Evolutionary conservation across 2,329 filamentous ascomycete species (phyloP).

Genomic region (Xylariales sp.): DNA sequence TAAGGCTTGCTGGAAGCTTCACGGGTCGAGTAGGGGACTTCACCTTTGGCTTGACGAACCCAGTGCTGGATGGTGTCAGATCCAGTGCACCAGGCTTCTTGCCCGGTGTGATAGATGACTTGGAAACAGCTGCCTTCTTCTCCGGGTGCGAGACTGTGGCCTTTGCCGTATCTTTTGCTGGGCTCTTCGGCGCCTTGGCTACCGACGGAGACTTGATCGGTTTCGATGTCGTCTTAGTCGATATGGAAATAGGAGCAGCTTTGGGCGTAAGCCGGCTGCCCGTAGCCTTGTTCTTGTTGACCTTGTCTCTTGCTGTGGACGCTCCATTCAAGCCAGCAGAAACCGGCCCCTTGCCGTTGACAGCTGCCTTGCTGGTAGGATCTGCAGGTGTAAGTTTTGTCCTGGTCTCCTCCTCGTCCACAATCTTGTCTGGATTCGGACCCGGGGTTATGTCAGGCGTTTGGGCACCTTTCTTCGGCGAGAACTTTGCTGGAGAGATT

Average conservation of each 20-base stretch:
- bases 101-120: constrained; percentile 25
- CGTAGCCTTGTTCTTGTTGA: constrained; percentile 20
- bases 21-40: constrained; percentile 67
- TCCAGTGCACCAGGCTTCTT: constrained; percentile 43
- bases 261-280: constrained; percentile 19
- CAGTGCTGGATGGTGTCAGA: constrained; percentile 33
- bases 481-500: constrained; percentile 15
- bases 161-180: constrained; percentile 25
- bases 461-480: constrained; percentile 20
- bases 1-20: constrained; percentile 62
- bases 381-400: constrained; percentile 27
- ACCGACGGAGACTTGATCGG: constrained; percentile 32
- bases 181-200: constrained; percentile 34
- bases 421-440: constrained; percentile 35
- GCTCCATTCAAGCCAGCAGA: constrained; percentile 7
- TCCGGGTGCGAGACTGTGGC: constrained; percentile 27
- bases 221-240: constrained; percentile 29
- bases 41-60: constrained; percentile 53
- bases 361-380: constrained; percentile 23
- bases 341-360: too few relatives aligned
- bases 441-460: constrained; percentile 26
- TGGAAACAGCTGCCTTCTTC: constrained; percentile 29
- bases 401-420: constrained; percentile 33
- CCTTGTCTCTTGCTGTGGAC: background rate
- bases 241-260: constrained; percentile 19